phyloP scores from a whole-genome alignment of 495 filamentous ascomycete genomes.

The Aspergillus mulundensis region DNA sequence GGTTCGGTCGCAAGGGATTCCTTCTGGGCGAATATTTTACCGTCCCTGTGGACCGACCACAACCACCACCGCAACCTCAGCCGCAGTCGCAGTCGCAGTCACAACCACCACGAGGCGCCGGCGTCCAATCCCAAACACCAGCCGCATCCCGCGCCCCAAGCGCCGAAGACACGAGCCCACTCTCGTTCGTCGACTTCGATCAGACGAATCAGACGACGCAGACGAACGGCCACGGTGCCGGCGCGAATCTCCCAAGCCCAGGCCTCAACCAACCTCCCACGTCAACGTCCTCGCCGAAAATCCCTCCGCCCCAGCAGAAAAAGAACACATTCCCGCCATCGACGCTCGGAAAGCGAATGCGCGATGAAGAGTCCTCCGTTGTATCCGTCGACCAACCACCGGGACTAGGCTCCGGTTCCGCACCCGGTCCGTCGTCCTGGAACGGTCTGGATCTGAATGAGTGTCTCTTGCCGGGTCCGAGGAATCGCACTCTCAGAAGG shows the following conservation, averaged over 20 bases:
- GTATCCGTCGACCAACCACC: not conserved
- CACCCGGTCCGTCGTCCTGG: not conserved
- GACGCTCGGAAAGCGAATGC: constrained; percentile 18
- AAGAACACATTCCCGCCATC: constrained; percentile 4
- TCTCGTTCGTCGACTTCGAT: not conserved
- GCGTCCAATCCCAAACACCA: constrained; percentile 17
- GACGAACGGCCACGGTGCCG: not conserved
- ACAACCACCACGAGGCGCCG: constrained; percentile 2
- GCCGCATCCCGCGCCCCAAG: constrained; percentile 11
- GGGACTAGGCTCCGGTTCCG: not conserved
- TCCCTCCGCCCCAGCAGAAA: not conserved
- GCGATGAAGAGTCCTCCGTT: constrained; percentile 11
- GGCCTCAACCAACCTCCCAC: not conserved
- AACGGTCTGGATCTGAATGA: not conserved
- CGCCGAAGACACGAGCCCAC: constrained; percentile 11
- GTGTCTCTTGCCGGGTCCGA: not conserved
- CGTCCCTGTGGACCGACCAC: constrained; percentile 11
- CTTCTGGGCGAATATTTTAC: constrained; percentile 37
- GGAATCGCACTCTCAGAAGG: constrained; percentile 24
- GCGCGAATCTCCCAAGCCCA: not conserved
- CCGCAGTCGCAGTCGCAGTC: too few species aligned
- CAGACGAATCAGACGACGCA: not conserved
- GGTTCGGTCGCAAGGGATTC: constrained; percentile 39
- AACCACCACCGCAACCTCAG: not conserved
- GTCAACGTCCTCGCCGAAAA: not conserved